Evolutionary conservation across 2,329 filamentous ascomycete species (phyloP).

Genomic region (Botryosphaeria agaves): DNA sequence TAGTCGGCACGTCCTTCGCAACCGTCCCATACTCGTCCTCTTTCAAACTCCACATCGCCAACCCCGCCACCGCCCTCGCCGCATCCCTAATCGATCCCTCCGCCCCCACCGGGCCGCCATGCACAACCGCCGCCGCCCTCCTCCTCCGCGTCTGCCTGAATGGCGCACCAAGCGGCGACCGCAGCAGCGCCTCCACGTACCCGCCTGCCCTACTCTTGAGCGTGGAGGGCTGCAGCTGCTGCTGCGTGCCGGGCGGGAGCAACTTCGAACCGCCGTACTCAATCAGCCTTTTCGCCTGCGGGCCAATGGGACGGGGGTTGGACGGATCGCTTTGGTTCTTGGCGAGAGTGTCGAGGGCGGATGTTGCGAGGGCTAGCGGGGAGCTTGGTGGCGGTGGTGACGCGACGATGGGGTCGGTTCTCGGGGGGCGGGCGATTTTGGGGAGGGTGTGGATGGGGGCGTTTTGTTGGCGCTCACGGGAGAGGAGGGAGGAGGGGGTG

Average conservation of each 20-base stretch:
- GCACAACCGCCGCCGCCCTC: slow-evolving; percentile 46
- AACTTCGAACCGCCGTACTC: slow-evolving; percentile 12
- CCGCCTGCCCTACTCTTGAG: slow-evolving; percentile 25
- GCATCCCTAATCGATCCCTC: slow-evolving; percentile 53
- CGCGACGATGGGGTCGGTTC: slow-evolving; percentile 30
- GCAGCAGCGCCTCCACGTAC: slow-evolving; percentile 26
- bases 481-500: slow-evolving; percentile 23
- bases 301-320: slow-evolving; percentile 14
- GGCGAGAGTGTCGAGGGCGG: slow-evolving; percentile 24
- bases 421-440: slow-evolving; percentile 29
- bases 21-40: slow-evolving; percentile 80
- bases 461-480: slow-evolving; percentile 12
- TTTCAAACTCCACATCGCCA: slow-evolving; percentile 54
- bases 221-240: slow-evolving; percentile 31
- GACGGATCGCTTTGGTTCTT: slow-evolving; percentile 31
- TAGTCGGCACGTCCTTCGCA: slow-evolving; percentile 58
- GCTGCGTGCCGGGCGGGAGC: slow-evolving; percentile 26
- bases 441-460: slow-evolving; percentile 28
- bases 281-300: slow-evolving; percentile 15
- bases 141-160: slow-evolving; percentile 55
- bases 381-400: slow-evolving; percentile 18
- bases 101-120: slow-evolving; percentile 58
- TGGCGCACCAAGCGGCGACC: slow-evolving; percentile 41
- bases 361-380: slow-evolving; percentile 18
- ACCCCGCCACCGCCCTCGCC: slow-evolving; percentile 38